Percentiles rank a stretch among this genome's conserved stretches.
Conservation (phyloP, 208 protist species). For the Trypanosoma avium region DNA sequence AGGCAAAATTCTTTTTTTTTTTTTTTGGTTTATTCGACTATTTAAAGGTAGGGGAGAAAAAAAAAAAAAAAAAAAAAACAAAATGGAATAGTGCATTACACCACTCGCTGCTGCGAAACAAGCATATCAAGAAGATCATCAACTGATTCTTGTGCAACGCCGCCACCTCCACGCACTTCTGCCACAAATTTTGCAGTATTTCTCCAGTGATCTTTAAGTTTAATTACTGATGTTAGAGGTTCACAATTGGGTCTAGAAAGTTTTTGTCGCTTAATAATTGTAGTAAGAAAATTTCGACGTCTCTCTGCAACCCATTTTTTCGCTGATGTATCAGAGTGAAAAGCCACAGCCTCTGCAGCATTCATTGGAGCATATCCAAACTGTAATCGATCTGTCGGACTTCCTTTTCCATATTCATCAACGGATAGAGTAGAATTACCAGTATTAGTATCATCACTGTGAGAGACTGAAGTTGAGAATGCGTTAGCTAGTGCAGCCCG, state of each 20-base stretch:
- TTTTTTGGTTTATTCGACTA: no score
- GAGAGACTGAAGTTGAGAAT: slow-evolving; percentile 8
- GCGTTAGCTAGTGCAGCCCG: slow-evolving; percentile 29
- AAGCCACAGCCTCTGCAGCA: slow-evolving; percentile 74
- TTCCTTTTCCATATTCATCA: slow-evolving; percentile 77
- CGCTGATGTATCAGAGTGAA: slow-evolving; percentile 51
- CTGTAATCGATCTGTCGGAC: slow-evolving; percentile 80
- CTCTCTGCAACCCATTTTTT: slow-evolving; percentile 48
- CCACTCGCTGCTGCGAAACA: slow-evolving; percentile 65
- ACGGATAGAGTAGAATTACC: slow-evolving; percentile 10
- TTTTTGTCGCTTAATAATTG: slow-evolving; percentile 60
- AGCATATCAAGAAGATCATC: slow-evolving; percentile 76
- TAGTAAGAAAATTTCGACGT: slow-evolving; percentile 22
- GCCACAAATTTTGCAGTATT: slow-evolving; percentile 50
- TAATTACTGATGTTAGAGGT: slow-evolving; percentile 69
- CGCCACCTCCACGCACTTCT: slow-evolving; percentile 33
- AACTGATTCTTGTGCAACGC: slow-evolving; percentile 33
- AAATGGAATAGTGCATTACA: slow-evolving; percentile 10
- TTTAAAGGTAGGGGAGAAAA: no score
- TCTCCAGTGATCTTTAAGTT: slow-evolving; percentile 80
- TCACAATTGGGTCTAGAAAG: slow-evolving; percentile 58
- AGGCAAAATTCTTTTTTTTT: no score
- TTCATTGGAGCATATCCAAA: slow-evolving; percentile 81
- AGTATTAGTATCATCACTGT: neutral
- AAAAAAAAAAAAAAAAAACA: no score